Conservation (phyloP, 441 rosid species). For the Populus tomentosa region DNA sequence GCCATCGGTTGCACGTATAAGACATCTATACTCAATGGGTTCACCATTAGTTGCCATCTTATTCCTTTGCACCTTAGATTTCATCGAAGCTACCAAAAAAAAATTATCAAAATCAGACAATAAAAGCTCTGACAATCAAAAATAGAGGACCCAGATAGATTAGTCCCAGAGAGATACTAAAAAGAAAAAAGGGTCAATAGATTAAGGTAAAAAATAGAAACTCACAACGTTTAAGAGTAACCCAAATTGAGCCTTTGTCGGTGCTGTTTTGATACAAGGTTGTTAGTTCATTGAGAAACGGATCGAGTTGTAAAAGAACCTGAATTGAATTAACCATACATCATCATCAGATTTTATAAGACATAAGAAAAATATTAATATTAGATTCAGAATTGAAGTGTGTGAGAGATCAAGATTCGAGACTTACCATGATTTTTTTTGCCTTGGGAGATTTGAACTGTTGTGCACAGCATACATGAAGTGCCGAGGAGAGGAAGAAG, state of each 20-base stretch:
- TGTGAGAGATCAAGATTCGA: too few relatives aligned
- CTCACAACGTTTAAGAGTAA: constrained; percentile 82
- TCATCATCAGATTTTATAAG: too few relatives aligned
- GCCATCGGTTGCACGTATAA: constrained; percentile 82
- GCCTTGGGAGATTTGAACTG: too few relatives aligned
- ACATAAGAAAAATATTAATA: neutral
- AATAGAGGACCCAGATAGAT: neutral
- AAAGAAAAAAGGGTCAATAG: neutral
- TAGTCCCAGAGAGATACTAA: neutral
- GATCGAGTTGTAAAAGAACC: constrained; percentile 77
- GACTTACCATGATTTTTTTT: too few relatives aligned
- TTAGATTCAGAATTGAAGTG: too few relatives aligned
- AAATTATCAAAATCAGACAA: constrained; percentile 1
- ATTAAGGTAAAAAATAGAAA: neutral
- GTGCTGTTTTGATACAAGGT: constrained; percentile 79
- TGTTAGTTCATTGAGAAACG: constrained; percentile 84
- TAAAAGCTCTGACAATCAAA: neutral
- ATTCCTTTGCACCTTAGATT: constrained; percentile 70
- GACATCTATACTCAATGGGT: constrained; percentile 67
- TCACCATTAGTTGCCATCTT: constrained; percentile 58
- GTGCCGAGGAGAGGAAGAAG: too few relatives aligned
- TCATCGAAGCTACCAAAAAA: constrained; percentile 55
- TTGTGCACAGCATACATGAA: too few relatives aligned
- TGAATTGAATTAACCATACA: constrained; percentile 8
- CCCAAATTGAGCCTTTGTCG: constrained; percentile 86